Evolutionary conservation across 164 flowering plant species (phyloP), one percentile per base, ranked within the genome.

Genomic region (Aristolochia contorta): DNA sequence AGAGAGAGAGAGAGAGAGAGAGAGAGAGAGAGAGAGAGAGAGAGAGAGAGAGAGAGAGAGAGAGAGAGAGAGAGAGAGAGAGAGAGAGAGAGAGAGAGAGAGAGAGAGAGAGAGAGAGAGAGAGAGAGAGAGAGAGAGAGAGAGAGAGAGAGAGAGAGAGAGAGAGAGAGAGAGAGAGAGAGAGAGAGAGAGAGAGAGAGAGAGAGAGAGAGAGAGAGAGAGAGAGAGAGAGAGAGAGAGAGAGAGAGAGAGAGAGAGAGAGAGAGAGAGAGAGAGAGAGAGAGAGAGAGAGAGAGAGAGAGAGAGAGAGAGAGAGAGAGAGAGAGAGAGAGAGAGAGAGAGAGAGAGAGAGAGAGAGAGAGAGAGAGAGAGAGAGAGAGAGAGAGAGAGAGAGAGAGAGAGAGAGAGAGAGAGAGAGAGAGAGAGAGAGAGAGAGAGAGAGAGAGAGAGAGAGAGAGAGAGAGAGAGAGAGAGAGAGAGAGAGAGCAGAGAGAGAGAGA

Each of bases 301-400:
- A 16, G n/a, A 61, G 30, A 49, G 55, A 21, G 24, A 10, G 59
- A 25, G 59, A 56, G 59, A 27, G 59, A 56, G 37, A 27, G 20
- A 56, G 20, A n/a, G 45, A 4, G n/a, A 22, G n/a, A 2, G 45
- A 27, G 46, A 56, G 59, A 27, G 41, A 27, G 21, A 23, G 25
- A 49, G 23, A 21, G 21, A 23, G 21, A 30, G 16, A 14, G 22
- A 27, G 27, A 61, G 56, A 30, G 47, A 33, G 27, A 46, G 41
- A 59, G 32, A 6, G 19, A 25, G n/a, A 16, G 47, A 3, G 25
- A 20, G 25, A 7, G 56, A 3, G 18, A 12, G 21, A 47, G 54
- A 25, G 63, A 30, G 15, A n/a, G 37, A 43, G 24, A n/a, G 24
- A 61, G 64, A 45, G 30, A n/a, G n/a, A n/a, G 15, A 24, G 18